These are phyloP conservation scores for Diaporthe humulicola DNA, from an alignment of 2,329 filamentous ascomycete species.

Conservation along the genomic window DNA sequence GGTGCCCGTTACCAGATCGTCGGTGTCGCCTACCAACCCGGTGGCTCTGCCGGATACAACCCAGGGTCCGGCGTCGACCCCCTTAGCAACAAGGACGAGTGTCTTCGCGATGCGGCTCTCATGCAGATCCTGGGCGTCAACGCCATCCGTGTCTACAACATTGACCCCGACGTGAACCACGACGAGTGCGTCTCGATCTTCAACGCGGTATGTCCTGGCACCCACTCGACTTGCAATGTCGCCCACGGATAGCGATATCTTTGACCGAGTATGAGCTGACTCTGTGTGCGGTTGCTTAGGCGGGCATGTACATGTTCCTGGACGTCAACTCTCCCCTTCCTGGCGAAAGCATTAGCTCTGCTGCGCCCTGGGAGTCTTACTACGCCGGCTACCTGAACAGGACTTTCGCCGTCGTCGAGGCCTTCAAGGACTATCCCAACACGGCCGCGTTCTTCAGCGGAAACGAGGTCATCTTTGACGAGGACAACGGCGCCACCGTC, in stretches of 20 bases:
- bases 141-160: slow-evolving; percentile 78
- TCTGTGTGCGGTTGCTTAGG: slow-evolving; percentile 48
- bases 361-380: slow-evolving; percentile 71
- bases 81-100: slow-evolving; percentile 69
- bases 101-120: slow-evolving; percentile 74
- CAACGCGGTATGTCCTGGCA: slow-evolving; percentile 63
- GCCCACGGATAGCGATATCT: neutral
- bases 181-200: slow-evolving; percentile 77
- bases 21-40: slow-evolving; percentile 78
- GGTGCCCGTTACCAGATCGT: slow-evolving; percentile 75
- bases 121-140: slow-evolving; percentile 76
- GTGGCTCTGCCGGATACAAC: slow-evolving; percentile 73
- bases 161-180: slow-evolving; percentile 75
- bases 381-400: slow-evolving; percentile 72
- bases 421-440: slow-evolving; percentile 76
- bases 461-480: slow-evolving; percentile 82
- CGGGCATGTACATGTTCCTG: slow-evolving; percentile 77
- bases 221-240: neutral
- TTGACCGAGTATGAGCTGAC: neutral
- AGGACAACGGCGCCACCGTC: slow-evolving; percentile 68
- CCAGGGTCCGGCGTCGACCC: slow-evolving; percentile 68
- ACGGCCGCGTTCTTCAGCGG: slow-evolving; percentile 81
- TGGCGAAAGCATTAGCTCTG: slow-evolving; percentile 69
- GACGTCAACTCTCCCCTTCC: slow-evolving; percentile 76
- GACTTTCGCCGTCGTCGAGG: slow-evolving; percentile 76